These are phyloP conservation scores for Gautieria morchelliformis DNA, from an alignment of 768 basidiomycete species.

Conservation along the genomic window DNA sequence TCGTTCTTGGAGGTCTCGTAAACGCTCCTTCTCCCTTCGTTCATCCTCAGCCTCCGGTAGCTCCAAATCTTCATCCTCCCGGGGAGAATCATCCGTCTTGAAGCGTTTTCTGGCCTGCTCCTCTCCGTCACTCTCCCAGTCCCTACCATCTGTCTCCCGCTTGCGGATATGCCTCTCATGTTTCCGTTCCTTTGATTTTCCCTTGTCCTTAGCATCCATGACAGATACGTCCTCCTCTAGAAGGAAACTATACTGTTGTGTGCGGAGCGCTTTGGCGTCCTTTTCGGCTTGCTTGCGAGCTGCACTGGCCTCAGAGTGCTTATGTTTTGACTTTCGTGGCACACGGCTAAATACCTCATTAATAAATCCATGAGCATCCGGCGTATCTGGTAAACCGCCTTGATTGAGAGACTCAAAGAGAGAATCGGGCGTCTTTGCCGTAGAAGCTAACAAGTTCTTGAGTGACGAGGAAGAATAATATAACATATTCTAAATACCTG, in stretches of 20 bases:
- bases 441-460: slow-evolving; percentile 43
- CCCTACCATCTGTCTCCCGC: slow-evolving; percentile 68
- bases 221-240: slow-evolving; percentile 66
- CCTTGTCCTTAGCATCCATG: slow-evolving; percentile 24
- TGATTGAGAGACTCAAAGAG: slow-evolving; percentile 68
- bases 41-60: slow-evolving; percentile 60
- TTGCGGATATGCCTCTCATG: slow-evolving; percentile 64
- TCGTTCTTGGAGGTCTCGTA: slow-evolving; percentile 74
- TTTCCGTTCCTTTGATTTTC: slow-evolving; percentile 26
- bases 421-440: slow-evolving; percentile 70
- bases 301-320: slow-evolving; percentile 34
- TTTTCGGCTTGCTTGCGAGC: slow-evolving; percentile 63
- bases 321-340: slow-evolving; percentile 72
- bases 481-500: slow-evolving; percentile 39
- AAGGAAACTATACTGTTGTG: slow-evolving; percentile 71
- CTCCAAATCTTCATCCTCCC: slow-evolving; percentile 27
- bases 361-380: slow-evolving; percentile 74
- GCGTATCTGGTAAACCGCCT: slow-evolving; percentile 72
- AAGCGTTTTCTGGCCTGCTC: slow-evolving; percentile 53
- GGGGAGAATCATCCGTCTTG: slow-evolving; percentile 25
- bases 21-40: slow-evolving; percentile 60
- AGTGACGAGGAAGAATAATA: background rate
- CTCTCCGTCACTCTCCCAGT: slow-evolving; percentile 91
- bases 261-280: slow-evolving; percentile 56
- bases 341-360: slow-evolving; percentile 65